These are phyloP conservation scores for Suhomyces emberorum DNA, from an alignment of 805 yeast genomes.

Conservation along the genomic window DNA sequence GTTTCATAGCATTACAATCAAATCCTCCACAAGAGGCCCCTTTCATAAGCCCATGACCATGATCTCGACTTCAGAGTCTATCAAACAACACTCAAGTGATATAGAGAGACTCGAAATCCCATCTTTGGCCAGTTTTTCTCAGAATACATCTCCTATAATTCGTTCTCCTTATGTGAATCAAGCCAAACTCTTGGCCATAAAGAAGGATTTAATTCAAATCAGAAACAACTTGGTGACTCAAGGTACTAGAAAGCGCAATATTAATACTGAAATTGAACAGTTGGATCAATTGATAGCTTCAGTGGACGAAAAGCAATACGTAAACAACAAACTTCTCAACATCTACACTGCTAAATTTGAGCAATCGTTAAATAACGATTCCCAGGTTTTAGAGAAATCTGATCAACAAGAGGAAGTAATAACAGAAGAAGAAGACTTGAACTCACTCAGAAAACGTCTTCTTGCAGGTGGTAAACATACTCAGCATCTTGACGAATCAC, in stretches of 20 bases:
- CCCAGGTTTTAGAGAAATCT: neutral
- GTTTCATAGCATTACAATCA: constrained; percentile 9
- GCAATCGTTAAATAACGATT: constrained; percentile 1
- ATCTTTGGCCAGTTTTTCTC: constrained; percentile 4
- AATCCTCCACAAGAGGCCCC: no score
- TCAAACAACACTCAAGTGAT: constrained; percentile 18
- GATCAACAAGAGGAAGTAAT: constrained; percentile 1
- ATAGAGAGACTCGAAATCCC: constrained; percentile 14
- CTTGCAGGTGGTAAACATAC: constrained; percentile 21
- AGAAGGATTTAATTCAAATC: constrained; percentile 12
- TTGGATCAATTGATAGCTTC: constrained; percentile 16
- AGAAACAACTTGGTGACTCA: constrained; percentile 4
- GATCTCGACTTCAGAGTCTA: no score
- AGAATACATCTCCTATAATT: constrained; percentile 3
- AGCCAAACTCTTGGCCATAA: constrained; percentile 18
- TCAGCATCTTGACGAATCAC: constrained; percentile 9
- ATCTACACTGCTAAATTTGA: constrained; percentile 6
- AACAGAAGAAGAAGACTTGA: constrained; percentile 17
- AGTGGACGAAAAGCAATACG: constrained; percentile 20
- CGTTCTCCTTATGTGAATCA: constrained; percentile 21
- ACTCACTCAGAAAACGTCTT: constrained; percentile 22
- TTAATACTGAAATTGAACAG: constrained; percentile 7
- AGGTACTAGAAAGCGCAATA: constrained; percentile 12
- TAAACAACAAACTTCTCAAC: constrained; percentile 15
- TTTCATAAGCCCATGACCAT: no score